Evolutionary conservation across 2,329 filamentous ascomycete species (phyloP).

Genomic region (Ustulina deusta): DNA sequence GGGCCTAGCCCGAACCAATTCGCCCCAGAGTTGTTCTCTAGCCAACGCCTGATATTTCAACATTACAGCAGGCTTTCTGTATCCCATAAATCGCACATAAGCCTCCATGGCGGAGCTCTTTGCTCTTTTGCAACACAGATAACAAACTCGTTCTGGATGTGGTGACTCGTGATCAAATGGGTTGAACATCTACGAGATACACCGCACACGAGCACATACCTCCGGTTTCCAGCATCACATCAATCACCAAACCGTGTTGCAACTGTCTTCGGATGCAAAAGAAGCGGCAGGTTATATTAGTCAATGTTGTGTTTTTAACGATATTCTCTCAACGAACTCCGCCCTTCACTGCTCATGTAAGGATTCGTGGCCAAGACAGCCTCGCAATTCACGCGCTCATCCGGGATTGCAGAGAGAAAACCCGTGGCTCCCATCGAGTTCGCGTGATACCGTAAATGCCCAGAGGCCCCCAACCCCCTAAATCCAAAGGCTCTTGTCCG

Average conservation of each 20-base stretch:
- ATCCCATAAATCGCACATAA: background rate
- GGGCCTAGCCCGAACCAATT: conserved; percentile 9
- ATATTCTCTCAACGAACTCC: background rate
- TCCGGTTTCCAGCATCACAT: background rate
- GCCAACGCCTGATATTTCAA: background rate
- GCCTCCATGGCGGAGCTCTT: too few species aligned
- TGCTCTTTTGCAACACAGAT: too few species aligned
- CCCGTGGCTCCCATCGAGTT: background rate
- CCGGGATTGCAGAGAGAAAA: background rate
- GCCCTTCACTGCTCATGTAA: background rate
- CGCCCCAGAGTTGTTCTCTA: background rate
- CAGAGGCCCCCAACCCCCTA: background rate
- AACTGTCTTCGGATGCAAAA: background rate
- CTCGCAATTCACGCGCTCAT: background rate
- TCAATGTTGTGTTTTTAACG: background rate
- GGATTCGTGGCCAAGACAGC: background rate
- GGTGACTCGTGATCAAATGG: too few species aligned
- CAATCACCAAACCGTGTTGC: background rate
- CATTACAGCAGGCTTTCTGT: background rate
- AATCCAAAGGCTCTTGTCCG: background rate
- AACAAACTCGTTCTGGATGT: too few species aligned
- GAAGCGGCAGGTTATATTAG: background rate
- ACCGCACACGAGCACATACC: background rate
- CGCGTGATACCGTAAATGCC: background rate
- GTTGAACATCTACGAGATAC: too few species aligned